Base-by-base conservation (phyloP, 495 filamentous ascomycete genomes). In the Letharia columbiana region DNA sequence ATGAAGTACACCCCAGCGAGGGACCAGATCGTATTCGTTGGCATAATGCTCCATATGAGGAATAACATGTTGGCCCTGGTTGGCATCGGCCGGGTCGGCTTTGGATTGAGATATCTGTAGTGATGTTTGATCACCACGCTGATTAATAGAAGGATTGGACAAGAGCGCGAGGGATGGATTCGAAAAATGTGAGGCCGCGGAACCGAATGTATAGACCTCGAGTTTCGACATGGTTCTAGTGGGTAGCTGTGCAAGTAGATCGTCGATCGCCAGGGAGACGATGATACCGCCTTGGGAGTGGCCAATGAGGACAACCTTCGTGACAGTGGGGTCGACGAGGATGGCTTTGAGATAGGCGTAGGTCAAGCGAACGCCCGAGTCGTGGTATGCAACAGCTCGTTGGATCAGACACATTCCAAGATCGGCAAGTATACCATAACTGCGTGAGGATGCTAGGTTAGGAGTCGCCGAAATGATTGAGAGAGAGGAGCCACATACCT, bases 241-340 rank as follows among this genome's bases (percentile, higher is more conserved):
- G n/a, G 89, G 87, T 0, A 94, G 72, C 69, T 93, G 90, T 69
- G 87, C 83, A 11, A 93, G 79, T 12, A 96, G 82, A 83, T 87
- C 89, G 78, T 96, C 91, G 3, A 93, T 71, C 15, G 91, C 85
- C 62, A 92, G 75, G 2, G 86, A 81, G 8, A 87, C 84, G 73
- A 92, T 86, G 65, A 95, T 90, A 20, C 84, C 91, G 3, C 91
- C 91, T 73, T 95, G 91, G 28, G 86, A 90, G 73, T 96, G 91
- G 41, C 90, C 78, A 57, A 95, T 83, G 33, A 95, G 80, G 63
- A 95, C 78, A 18, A 94, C 84, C 69, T 91, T 93, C 33, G 83
- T 81, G 69, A 86, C 84, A 23, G 80, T 70, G 0, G 79, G 82
- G 59, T 85, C 76, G 66, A 84, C 80, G 33, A 90, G 78, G 23